Conservation (phyloP, 192 early-diverging fungal species). For the Coemansia sp. region DNA sequence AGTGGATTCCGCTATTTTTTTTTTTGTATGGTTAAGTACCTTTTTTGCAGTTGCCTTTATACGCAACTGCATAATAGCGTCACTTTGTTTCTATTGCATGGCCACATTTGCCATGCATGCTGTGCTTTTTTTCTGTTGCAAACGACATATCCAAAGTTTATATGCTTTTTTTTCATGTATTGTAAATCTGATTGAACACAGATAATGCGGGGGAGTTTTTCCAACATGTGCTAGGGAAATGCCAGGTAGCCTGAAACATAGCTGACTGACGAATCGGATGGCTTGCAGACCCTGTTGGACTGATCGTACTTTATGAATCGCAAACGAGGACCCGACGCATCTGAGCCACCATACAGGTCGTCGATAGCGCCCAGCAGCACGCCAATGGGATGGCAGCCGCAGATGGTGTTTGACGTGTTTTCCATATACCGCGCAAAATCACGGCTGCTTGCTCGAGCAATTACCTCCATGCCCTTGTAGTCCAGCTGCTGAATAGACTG, state of each 20-base stretch:
- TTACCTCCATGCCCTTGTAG: conserved; percentile 72
- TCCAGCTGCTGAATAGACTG: conserved; percentile 79
- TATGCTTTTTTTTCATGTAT: too few relatives aligned
- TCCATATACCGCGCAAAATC: conserved; percentile 71
- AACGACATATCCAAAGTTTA: too few relatives aligned
- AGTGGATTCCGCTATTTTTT: too few relatives aligned
- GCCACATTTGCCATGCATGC: too few relatives aligned
- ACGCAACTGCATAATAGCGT: too few relatives aligned
- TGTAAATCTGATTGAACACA: too few relatives aligned
- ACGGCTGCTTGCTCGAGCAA: conserved; percentile 61
- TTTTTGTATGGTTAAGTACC: too few relatives aligned
- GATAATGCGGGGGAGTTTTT: too few relatives aligned
- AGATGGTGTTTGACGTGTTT: conserved; percentile 88
- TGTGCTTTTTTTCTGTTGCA: too few relatives aligned
- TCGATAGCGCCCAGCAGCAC: conserved; percentile 73
- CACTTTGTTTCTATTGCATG: too few relatives aligned
- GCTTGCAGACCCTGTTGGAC: conserved; percentile 59
- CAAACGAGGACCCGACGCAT: conserved; percentile 24
- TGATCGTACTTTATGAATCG: conserved; percentile 87
- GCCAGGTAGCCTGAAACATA: conserved; percentile 65
- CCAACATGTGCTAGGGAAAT: conserved; percentile 7
- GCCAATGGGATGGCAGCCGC: conserved; percentile 87
- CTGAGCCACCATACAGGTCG: conserved; percentile 13
- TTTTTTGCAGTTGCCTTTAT: too few relatives aligned
- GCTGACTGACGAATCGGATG: conserved; percentile 71